Evolutionary conservation across 2,329 filamentous ascomycete genomes (phyloP).

Genomic region (Arthrobotrys sinensis): DNA sequence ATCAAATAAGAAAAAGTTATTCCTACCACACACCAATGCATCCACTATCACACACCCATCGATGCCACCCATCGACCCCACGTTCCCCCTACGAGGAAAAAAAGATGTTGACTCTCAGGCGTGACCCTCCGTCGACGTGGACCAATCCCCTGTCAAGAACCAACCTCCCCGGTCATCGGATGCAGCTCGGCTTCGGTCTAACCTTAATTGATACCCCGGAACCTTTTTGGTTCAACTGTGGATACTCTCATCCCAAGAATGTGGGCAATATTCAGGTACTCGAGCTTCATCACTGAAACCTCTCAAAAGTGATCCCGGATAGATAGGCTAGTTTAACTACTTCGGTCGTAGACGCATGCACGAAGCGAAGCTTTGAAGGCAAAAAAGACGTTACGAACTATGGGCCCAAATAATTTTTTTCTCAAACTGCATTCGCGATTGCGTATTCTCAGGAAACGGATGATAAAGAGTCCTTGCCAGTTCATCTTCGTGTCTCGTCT

Average conservation of each 20-base stretch:
- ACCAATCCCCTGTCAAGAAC: constrained; percentile 55
- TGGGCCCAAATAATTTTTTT: constrained; percentile 1
- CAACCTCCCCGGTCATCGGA: constrained; percentile 42
- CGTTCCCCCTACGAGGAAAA: constrained; percentile 15
- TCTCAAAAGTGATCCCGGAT: constrained; percentile 32
- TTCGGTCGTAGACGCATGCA: constrained; percentile 26
- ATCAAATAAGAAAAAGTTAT: background rate
- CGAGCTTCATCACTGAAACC: constrained; percentile 18
- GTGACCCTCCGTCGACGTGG: constrained; percentile 55
- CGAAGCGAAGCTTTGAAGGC: background rate
- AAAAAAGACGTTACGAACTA: constrained; percentile 1
- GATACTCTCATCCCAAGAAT: constrained; percentile 33
- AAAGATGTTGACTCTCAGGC: constrained; percentile 24
- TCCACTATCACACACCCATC: constrained; percentile 27
- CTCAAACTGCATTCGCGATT: background rate
- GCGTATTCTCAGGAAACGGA: background rate
- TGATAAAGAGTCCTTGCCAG: constrained; percentile 8
- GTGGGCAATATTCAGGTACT: constrained; percentile 39
- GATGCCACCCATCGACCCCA: constrained; percentile 46
- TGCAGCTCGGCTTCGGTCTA: constrained; percentile 54
- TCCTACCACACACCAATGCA: constrained; percentile 3
- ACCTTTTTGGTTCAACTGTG: constrained; percentile 34
- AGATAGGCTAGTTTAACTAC: constrained; percentile 23
- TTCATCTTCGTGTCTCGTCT: constrained; percentile 20
- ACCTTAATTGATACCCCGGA: constrained; percentile 59